phyloP scores from a whole-genome alignment of 371 early-diverging fungal genomes.

The Zopfochytrium polystomum region DNA sequence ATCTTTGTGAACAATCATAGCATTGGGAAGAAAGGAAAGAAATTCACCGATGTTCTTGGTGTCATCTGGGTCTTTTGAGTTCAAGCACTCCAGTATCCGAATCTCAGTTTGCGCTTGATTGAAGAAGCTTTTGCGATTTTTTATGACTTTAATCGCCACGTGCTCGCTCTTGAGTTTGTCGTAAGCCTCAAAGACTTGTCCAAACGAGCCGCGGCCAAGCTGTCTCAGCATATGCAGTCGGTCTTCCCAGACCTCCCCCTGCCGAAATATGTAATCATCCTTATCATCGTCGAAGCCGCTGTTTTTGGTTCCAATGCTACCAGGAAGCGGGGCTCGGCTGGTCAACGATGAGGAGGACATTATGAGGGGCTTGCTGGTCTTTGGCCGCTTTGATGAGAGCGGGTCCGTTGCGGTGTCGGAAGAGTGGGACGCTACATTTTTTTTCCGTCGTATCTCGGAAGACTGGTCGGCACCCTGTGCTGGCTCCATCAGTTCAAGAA shows the following conservation, averaged over 20 bases:
- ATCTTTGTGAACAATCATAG: neutral
- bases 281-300: slow-evolving; percentile 31
- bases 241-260: slow-evolving; percentile 31
- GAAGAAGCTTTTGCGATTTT: slow-evolving; percentile 38
- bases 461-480: too few species aligned
- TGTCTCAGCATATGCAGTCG: slow-evolving; percentile 8
- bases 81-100: slow-evolving; percentile 16
- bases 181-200: slow-evolving; percentile 50
- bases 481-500: too few species aligned
- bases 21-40: neutral
- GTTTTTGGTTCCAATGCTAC: too few species aligned
- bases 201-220: slow-evolving; percentile 47
- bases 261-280: slow-evolving; percentile 34
- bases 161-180: slow-evolving; percentile 17
- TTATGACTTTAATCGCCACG: slow-evolving; percentile 57
- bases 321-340: too few species aligned
- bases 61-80: slow-evolving; percentile 10
- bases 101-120: slow-evolving; percentile 49
- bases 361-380: too few species aligned
- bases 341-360: too few species aligned
- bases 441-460: too few species aligned
- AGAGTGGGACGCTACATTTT: too few species aligned
- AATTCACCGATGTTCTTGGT: slow-evolving; percentile 15
- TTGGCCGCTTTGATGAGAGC: too few species aligned
- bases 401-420: too few species aligned